Conservation (phyloP, 2,329 filamentous ascomycete genomes). For the Elsinoe arachidis region DNA sequence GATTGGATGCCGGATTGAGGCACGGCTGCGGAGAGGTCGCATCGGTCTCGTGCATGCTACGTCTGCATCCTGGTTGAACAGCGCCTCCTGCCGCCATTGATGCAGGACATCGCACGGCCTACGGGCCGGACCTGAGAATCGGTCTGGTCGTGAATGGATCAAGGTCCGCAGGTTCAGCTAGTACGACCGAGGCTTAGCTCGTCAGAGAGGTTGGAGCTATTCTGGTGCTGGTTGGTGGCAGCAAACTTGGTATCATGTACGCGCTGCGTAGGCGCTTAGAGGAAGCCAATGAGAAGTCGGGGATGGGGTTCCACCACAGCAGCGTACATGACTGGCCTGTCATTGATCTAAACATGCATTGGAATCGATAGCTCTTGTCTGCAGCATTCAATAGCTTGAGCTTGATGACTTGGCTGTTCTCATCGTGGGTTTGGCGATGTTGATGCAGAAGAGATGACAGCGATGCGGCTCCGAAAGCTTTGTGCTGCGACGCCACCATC, state of each 20-base stretch:
- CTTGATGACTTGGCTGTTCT: neutral
- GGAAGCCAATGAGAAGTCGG: constrained; percentile 4
- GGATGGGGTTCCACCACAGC: neutral
- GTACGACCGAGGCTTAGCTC: constrained; percentile 1
- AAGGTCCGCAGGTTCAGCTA: neutral
- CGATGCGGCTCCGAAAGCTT: neutral
- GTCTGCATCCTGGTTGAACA: neutral
- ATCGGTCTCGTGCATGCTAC: neutral
- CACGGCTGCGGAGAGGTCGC: neutral
- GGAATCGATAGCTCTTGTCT: neutral
- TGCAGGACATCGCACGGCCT: constrained; percentile 4
- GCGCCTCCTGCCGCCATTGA: constrained; percentile 7
- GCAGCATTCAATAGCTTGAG: constrained; percentile 1
- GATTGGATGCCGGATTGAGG: neutral
- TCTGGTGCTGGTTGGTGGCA: neutral
- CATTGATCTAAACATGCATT: neutral
- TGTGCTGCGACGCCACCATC: neutral
- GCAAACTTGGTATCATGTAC: neutral
- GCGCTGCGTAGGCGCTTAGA: constrained; percentile 12
- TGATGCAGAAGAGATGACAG: neutral
- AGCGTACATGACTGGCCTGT: neutral
- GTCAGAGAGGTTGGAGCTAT: neutral
- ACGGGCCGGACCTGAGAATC: neutral
- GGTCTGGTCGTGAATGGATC: neutral
- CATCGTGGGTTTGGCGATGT: neutral